Base-by-base conservation (phyloP, 306 rosid genomes). In the Pterocarpus santalinus region DNA sequence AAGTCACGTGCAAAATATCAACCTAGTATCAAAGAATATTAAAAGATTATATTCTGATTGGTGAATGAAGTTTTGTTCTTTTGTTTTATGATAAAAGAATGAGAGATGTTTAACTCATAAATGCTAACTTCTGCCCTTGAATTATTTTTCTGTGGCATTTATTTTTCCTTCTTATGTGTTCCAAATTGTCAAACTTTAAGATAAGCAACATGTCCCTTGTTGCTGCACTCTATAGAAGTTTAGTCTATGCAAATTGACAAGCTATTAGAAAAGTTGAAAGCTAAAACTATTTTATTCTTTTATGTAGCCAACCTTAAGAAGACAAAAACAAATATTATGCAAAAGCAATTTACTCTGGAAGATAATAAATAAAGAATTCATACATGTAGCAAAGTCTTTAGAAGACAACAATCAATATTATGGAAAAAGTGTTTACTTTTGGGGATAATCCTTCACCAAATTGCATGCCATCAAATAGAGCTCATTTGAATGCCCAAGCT, bases 361-460 rank as follows among this genome's bases (percentile, higher is more conserved):
- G 53, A 12, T 9, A 47, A 55, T 17, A 33, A 53, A 65, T 11
- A 70, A 65, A 69, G 3, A 58, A 67, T 66, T 65, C 57, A 65
- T 9, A 63, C 65, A 83, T 39, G 47, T 2, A 49, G 43, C 32
- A 56, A 81, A 78, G 56, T 57, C 44, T 38, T 41, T 65, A 78
- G 75, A 86, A 85, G 65, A 73, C 16, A 52, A 56, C 36, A 38
- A 64, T 66, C 41, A 72, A 68, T 28, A 44, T 28, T 53, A 32
- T 44, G 49, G 49, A 44, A 51, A 22, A 61, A 47, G 16, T 39
- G 65, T 61, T 77, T 88, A 95, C 98, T 88, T 95, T 84, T 89
- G 99, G 78, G 99, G 98, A 86, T 95, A 93, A 87, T 95, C 99
- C 87, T 92, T 95, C 82, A 93, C 98, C 72, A 93, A 88, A 87